Evolutionary conservation across 2,329 filamentous ascomycete genomes (phyloP).

Genomic region (Colletotrichum sojae): DNA sequence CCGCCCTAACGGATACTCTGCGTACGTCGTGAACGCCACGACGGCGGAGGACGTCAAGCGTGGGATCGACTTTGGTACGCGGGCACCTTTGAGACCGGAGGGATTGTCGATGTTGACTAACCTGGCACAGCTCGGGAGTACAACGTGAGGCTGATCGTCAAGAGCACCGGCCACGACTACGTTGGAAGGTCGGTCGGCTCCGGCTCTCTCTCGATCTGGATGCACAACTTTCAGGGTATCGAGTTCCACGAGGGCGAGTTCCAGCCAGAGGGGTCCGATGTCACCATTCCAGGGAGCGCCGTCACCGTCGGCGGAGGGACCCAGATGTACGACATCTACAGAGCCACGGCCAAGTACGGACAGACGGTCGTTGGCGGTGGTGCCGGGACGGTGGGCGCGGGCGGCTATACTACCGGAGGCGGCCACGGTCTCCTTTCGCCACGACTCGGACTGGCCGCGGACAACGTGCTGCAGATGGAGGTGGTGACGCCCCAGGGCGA

Average conservation of each 20-base stretch:
- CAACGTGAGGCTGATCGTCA: constrained; percentile 59
- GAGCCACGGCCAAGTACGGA: constrained; percentile 58
- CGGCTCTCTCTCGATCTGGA: constrained; percentile 69
- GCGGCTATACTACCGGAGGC: constrained; percentile 73
- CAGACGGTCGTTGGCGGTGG: constrained; percentile 69
- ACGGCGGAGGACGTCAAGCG: constrained; percentile 50
- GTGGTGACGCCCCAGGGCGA: constrained; percentile 67
- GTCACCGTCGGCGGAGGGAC: constrained; percentile 69
- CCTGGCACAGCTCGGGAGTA: constrained; percentile 49
- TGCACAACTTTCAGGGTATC: constrained; percentile 52
- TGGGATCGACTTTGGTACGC: constrained; percentile 59
- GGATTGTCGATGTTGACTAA: not conserved
- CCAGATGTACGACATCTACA: constrained; percentile 64
- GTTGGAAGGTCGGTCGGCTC: constrained; percentile 61
- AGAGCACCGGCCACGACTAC: constrained; percentile 59
- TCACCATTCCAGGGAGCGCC: constrained; percentile 53
- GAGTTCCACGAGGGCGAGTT: constrained; percentile 13
- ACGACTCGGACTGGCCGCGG: constrained; percentile 71
- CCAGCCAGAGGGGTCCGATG: not conserved
- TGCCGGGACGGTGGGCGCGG: constrained; percentile 69
- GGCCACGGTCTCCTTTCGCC: constrained; percentile 70
- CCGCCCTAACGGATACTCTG: constrained; percentile 50
- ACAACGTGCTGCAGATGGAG: constrained; percentile 72
- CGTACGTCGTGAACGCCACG: constrained; percentile 54
- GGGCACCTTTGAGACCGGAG: too few species aligned